Evolutionary conservation across 2,329 filamentous ascomycete genomes (phyloP).

Genomic region (Aspergillus eucalypticola): DNA sequence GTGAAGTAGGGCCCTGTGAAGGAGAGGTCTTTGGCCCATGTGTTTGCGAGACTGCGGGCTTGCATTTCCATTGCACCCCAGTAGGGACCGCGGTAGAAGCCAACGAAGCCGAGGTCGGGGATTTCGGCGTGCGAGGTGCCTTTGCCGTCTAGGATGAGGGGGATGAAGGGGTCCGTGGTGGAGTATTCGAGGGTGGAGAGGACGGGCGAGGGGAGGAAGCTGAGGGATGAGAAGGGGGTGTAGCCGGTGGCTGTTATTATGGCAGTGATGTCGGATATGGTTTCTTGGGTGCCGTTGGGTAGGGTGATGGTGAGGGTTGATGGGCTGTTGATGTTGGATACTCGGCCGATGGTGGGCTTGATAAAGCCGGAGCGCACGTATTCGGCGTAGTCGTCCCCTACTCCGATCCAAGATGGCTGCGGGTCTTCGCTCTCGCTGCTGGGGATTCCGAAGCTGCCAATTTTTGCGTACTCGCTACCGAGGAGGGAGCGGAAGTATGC

Average conservation of each 20-base stretch:
- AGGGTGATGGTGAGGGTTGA: slow-evolving; percentile 30
- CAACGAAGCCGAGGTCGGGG: slow-evolving; percentile 72
- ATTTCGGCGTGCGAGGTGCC: slow-evolving; percentile 62
- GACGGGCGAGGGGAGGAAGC: slow-evolving; percentile 62
- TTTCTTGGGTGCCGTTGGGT: slow-evolving; percentile 34
- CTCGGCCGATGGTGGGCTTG: slow-evolving; percentile 49
- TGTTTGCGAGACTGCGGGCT: slow-evolving; percentile 64
- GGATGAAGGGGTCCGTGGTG: slow-evolving; percentile 56
- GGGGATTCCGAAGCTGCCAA: slow-evolving; percentile 36
- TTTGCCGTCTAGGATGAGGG: slow-evolving; percentile 68
- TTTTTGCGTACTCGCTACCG: slow-evolving; percentile 48
- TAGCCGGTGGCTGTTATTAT: slow-evolving; percentile 78
- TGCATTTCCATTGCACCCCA: slow-evolving; percentile 91
- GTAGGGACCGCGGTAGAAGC: slow-evolving; percentile 80
- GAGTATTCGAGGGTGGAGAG: slow-evolving; percentile 61
- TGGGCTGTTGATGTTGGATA: slow-evolving; percentile 15
- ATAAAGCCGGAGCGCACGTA: slow-evolving; percentile 70
- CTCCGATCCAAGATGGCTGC: slow-evolving; percentile 65
- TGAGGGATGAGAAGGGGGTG: slow-evolving; percentile 62
- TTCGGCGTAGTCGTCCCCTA: slow-evolving; percentile 71
- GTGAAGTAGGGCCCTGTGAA: not conserved
- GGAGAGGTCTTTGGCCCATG: slow-evolving; percentile 52
- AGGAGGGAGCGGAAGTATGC: slow-evolving; percentile 46
- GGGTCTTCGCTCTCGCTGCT: slow-evolving; percentile 41
- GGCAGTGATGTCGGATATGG: slow-evolving; percentile 61